Conservation (phyloP, 768 basidiomycete species). For the Tremella fuciformis region DNA sequence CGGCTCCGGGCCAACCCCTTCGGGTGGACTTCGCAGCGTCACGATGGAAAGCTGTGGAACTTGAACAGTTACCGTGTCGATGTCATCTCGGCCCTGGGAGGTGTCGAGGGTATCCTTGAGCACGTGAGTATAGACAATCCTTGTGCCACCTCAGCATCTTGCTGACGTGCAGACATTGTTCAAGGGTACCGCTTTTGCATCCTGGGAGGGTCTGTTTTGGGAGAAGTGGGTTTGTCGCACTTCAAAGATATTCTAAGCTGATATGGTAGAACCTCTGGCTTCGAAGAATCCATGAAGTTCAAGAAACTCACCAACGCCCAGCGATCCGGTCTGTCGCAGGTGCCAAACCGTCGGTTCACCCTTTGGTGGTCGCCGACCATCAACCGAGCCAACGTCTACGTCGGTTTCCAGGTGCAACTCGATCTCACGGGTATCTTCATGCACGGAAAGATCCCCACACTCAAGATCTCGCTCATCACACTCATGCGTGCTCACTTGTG, state of each 20-base stretch:
- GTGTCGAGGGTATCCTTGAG: constrained; percentile 67
- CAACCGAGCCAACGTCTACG: constrained; percentile 92
- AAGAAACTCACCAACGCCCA: constrained; percentile 85
- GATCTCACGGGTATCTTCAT: constrained; percentile 72
- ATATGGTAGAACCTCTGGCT: constrained; percentile 47
- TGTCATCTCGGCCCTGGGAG: constrained; percentile 77
- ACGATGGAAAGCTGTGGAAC: constrained; percentile 94
- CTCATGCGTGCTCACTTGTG: constrained; percentile 99
- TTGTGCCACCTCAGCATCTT: no score
- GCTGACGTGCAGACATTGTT: constrained; percentile 63
- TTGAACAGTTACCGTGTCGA: constrained; percentile 98
- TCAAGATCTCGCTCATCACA: constrained; percentile 98
- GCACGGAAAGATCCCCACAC: constrained; percentile 81
- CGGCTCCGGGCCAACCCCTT: constrained; percentile 73
- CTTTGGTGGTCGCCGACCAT: constrained; percentile 99
- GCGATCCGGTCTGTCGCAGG: constrained; percentile 73
- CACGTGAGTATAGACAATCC: constrained; percentile 53
- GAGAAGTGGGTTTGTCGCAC: constrained; percentile 57
- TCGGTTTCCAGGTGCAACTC: constrained; percentile 99
- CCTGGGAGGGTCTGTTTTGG: constrained; percentile 99
- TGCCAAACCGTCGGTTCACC: constrained; percentile 98
- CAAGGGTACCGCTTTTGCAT: constrained; percentile 90
- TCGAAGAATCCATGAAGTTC: constrained; percentile 63
- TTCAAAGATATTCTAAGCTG: neutral
- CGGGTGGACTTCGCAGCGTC: constrained; percentile 98